These are phyloP conservation scores for Panicum hallii DNA, from an alignment of 202 grass and related monocot genomes.

Conservation along the genomic window DNA sequence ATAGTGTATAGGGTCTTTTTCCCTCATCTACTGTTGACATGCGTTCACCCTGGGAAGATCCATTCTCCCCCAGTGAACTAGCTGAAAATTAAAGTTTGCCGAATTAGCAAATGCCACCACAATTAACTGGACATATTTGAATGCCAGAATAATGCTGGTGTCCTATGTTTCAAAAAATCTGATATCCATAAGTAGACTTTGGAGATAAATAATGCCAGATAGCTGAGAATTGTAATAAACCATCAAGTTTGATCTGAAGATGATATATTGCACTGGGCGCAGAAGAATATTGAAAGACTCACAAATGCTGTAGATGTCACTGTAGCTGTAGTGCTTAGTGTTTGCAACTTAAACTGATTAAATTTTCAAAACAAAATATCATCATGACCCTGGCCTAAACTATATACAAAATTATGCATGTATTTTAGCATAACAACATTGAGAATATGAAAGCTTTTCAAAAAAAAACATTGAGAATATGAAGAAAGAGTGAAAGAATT, in stretches of 20 bases:
- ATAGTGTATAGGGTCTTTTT: conserved; percentile 73
- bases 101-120: conserved; percentile 47
- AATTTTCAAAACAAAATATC: conserved; percentile 19
- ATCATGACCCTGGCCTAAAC: conserved; percentile 16
- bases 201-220: conserved; percentile 8
- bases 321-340: neutral
- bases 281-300: neutral
- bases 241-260: neutral
- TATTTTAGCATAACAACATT: conserved; percentile 28
- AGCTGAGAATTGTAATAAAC: too few species aligned
- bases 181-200: neutral
- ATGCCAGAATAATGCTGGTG: conserved; percentile 18
- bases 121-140: conserved; percentile 33
- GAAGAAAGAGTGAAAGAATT: conserved; percentile 1
- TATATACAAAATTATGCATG: conserved; percentile 21
- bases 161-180: neutral
- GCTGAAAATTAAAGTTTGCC: conserved; percentile 49
- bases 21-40: conserved; percentile 61
- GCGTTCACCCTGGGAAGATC: conserved; percentile 59
- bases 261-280: neutral
- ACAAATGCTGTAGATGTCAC: neutral
- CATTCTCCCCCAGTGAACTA: conserved; percentile 69
- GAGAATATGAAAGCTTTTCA: too few species aligned
- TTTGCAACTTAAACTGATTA: conserved; percentile 32
- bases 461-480: too few species aligned